Evolutionary conservation across 2,329 filamentous ascomycete genomes (phyloP), one percentile per base, ranked within the genome.

Genomic region (Aspergillus versicolor): DNA sequence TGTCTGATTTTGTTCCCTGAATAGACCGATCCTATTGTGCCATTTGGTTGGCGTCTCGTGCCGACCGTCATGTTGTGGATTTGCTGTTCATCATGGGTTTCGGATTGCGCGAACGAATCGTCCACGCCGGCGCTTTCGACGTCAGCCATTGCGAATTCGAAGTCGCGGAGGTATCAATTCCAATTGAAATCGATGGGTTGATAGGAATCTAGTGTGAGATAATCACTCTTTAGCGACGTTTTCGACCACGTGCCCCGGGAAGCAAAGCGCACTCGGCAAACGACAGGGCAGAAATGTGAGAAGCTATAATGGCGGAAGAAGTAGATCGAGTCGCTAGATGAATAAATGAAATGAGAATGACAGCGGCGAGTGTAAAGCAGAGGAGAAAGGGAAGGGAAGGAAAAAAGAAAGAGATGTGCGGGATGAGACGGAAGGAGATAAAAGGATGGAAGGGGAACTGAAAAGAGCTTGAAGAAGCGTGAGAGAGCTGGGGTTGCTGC

Each of bases 1-100:
- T 88, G 85, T 57, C 83, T 75, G 62, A 88, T 86, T 75, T 87
- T 88, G 71, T 87, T 88, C 21, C 85, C 85, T 19, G 84, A 87
- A 69, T 87, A 88, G 21, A 87, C 85, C 0, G 84, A 87, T 5
- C 84, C 85, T 50, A 87, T 85, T 53, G 83, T 86, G 54, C 84
- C 85, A 67, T 85, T 87, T 27, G 84, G 82, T 71, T 87, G 86
- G 63, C 83, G 83, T 60, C 84, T 76, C 42, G 82, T 85, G 49
- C 77, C 77, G 41, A 79, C 76, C 46, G 77, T 74, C 56, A 75
- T 76, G 53, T 70, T 72, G 53, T 75, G 72, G 21, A 66, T 64
- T 30, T 65, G 60, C 53, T 72, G 69, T 34, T 75, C 72, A 55
- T 76, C 74, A 37, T 69, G 69, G 27, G 65, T 64, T 55, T 75